Base-by-base conservation (phyloP, 2,329 filamentous ascomycete genomes). In the Fusarium udum region DNA sequence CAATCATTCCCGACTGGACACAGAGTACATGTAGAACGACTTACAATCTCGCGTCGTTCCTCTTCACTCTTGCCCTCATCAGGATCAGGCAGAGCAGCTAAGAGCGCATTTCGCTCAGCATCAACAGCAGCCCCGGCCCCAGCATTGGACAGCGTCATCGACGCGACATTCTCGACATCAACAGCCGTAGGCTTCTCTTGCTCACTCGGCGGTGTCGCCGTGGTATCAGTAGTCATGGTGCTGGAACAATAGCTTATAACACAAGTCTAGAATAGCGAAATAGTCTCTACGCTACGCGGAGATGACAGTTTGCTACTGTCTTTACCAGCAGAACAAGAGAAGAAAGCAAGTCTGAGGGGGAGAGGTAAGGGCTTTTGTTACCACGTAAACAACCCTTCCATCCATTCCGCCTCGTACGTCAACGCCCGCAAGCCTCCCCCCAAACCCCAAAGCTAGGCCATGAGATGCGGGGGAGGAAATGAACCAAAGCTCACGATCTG, bases 41-140 rank as follows among this genome's bases (percentile, higher is more conserved):
- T 66, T 82, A 92, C 91, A 74, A 91, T 88, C 46, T 80, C 85
- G 20, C 86, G 86, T 64, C 85, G 85, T 76, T 93, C 91, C 69
- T 90, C 90, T 2, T 87, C 86, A 64, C 84, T 90, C 70, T 92
- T 82, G 11, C 89, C 87, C 26, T 85, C 90, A 77, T 93, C 91
- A 14, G 80, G 80, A 13, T 81, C 80, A 5, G 80, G 80, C 1
- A 81, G 73, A 22, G 63, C 45, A 26, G 79, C 80, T 8, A 81
- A 67, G 15, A 78, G 72, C 20, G 78, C 70, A 28, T 73, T 76
- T 13, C 78, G 77, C 61, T 81, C 80, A 51, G 75, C 65, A 40
- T 79, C 74, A 36, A 79, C 73, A 7, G 26, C 62, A 39, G 59
- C 45, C 3, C 28, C 18, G 1, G 69, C 18, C 7, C 48, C 22